phyloP scores from a whole-genome alignment of 2,329 filamentous ascomycete genomes.

The Rhynchosporium agropyri region DNA sequence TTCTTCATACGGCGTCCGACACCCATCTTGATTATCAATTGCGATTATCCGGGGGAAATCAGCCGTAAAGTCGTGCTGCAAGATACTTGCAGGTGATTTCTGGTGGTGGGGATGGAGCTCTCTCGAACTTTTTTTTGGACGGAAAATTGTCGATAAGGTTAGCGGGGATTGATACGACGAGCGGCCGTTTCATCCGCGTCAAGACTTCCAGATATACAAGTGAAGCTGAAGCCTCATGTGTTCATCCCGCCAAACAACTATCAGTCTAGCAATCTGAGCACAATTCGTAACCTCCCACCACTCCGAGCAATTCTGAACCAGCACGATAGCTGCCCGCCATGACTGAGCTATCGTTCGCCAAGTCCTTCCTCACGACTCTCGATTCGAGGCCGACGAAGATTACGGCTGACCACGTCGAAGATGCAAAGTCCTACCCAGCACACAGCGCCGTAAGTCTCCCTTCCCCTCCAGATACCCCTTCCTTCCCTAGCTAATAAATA shows the following conservation, averaged over 20 bases:
- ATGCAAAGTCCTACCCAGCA: conserved; percentile 75
- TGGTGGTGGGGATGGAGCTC: conserved; percentile 4
- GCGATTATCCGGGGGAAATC: conserved; percentile 11
- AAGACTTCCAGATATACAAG: conserved; percentile 14
- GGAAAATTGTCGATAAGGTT: conserved; percentile 35
- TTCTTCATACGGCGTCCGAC: conserved; percentile 92
- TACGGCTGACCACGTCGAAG: conserved; percentile 86
- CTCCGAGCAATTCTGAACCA: neutral
- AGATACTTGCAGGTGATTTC: neutral
- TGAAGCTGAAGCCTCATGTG: conserved; percentile 3
- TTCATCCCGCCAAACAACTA: neutral
- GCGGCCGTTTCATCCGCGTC: conserved; percentile 24
- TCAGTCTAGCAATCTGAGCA: neutral
- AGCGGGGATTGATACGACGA: conserved; percentile 23
- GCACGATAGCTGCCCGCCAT: conserved; percentile 50
- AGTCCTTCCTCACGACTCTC: conserved; percentile 77
- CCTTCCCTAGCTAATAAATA: conserved; percentile 16
- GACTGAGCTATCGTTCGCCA: conserved; percentile 85
- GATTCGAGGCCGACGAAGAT: conserved; percentile 81
- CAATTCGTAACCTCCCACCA: neutral
- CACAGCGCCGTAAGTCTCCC: conserved; percentile 68
- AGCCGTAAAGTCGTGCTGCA: neutral
- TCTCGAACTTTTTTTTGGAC: conserved; percentile 28
- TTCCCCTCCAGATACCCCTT: neutral
- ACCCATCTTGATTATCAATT: conserved; percentile 65